Evolutionary conservation across 2,329 filamentous ascomycete genomes (phyloP), one percentile per base, ranked within the genome.

Genomic region (Fusarium keratoplasticum): DNA sequence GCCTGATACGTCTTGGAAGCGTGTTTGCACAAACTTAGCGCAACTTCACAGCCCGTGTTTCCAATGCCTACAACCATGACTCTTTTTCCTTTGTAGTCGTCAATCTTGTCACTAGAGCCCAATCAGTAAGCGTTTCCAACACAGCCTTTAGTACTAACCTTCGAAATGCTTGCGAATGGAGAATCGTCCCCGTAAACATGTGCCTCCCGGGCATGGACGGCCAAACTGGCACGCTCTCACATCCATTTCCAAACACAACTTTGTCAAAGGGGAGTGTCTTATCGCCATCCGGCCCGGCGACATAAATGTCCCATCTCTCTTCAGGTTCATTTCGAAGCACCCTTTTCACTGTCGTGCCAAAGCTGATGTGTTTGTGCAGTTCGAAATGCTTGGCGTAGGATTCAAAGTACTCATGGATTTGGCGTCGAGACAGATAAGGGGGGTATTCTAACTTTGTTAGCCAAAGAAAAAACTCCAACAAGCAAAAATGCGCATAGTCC

Each of bases 401-500:
- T 25, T 65, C 63, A 16, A 65, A 65, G 20, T 65, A 65, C 8
- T 54, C 55, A 3, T 54, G 55, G 9, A 60, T 31, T 33, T 65
- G 55, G 3, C 31, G 31, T n/a, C 42, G 54, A 40, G 55, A 61
- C 11, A 42, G 40, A 42, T 60, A 65, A 4, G 63, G 31, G 9
- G 63, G 55, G 13, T 42, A 61, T 40, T 65, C 63, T 65, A 25
- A 0, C 6, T 31, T 9, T 3, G 10, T 52, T 9, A 52, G 27
- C 27, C 16, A 52, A 20, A 14, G 18, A 8, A 6, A 8, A 6
- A 38, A 13, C 9, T 13, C 16, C 16, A 9, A 14, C 29, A 27
- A 57, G 47, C 4, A 14, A 20, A 29, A 11, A 40, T 5, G 20
- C 3, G 6, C 6, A 18, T 5, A 2, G 5, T 18, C 18, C 29